A percentile compares a stretch with the other conserved stretches of the same genome.
These are phyloP conservation scores for Chiua virens DNA, from an alignment of 768 basidiomycete genomes.

Conservation along the genomic window DNA sequence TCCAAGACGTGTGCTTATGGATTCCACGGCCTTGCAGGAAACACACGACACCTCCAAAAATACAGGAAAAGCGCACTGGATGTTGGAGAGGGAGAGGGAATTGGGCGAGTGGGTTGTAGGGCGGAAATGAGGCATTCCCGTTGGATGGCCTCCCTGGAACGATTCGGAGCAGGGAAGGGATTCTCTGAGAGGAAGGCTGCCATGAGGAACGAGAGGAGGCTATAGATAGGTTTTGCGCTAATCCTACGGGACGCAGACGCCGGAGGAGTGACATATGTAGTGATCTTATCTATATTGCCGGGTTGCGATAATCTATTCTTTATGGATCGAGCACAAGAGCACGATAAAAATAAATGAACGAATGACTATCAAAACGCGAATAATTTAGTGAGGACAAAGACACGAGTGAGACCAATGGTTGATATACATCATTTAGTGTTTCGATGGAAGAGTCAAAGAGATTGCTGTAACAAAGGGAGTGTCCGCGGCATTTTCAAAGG, in stretches of 20 bases:
- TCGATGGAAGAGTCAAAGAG: too few species aligned
- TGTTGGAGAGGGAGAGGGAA: not conserved
- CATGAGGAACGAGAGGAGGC: conserved; percentile 6
- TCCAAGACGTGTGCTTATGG: not conserved
- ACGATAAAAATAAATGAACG: too few species aligned
- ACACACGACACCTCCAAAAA: conserved; percentile 5
- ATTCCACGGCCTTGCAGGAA: conserved; percentile 6
- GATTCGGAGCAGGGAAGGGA: conserved; percentile 15
- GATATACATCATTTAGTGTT: too few species aligned
- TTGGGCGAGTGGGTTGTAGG: conserved; percentile 1
- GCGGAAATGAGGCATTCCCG: conserved; percentile 7
- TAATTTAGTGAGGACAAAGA: too few species aligned
- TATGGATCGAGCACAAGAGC: not conserved
- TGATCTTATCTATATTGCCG: conserved; percentile 21
- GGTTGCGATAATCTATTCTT: not conserved
- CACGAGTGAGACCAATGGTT: too few species aligned
- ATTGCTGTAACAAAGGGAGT: not conserved
- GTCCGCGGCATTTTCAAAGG: too few species aligned
- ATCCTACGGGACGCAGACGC: conserved; percentile 4
- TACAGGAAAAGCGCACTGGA: conserved; percentile 1
- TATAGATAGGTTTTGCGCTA: conserved; percentile 15
- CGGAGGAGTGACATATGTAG: not conserved
- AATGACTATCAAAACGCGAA: not conserved
- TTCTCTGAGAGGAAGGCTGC: conserved; percentile 14
- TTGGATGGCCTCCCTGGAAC: conserved; percentile 5